Conservation (phyloP, 371 early-diverging fungal species). For the Circinella umbellata region DNA sequence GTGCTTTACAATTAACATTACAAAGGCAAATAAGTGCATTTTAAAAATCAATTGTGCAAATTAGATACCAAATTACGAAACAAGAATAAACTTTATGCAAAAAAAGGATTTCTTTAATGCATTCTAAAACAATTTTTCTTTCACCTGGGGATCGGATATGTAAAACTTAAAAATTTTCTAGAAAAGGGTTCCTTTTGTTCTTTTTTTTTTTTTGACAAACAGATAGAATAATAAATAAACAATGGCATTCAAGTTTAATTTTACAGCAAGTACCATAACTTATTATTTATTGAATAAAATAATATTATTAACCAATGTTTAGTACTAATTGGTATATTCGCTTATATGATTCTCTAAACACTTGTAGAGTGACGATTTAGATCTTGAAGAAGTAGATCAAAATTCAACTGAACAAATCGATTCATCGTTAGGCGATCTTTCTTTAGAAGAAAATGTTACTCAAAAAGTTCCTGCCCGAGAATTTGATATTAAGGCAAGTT, state of each 20-base stretch:
- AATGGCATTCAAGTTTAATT: slow-evolving; percentile 65
- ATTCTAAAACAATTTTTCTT: neutral
- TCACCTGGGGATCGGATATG: no score
- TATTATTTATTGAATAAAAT: no score
- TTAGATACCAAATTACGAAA: neutral
- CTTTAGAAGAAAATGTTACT: slow-evolving; percentile 28
- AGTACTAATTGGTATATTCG: no score
- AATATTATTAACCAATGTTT: no score
- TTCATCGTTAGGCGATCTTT: slow-evolving; percentile 44
- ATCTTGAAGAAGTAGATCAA: slow-evolving; percentile 53
- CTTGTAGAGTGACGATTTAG: slow-evolving; percentile 56
- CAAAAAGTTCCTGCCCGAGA: slow-evolving; percentile 35
- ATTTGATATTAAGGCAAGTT: slow-evolving; percentile 42
- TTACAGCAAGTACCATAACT: slow-evolving; percentile 45
- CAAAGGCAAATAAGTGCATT: slow-evolving; percentile 4
- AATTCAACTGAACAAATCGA: slow-evolving; percentile 43
- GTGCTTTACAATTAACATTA: slow-evolving; percentile 29
- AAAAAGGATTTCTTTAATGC: neutral
- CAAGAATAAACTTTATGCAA: neutral
- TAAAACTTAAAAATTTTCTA: no score
- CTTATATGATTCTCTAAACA: no score
- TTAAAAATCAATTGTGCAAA: neutral
- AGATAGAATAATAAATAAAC: neutral
- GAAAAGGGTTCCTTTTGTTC: no score
- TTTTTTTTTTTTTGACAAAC: neutral